Conservation (phyloP, 257 asterid genomes). For the Salvia miltiorrhiza region DNA sequence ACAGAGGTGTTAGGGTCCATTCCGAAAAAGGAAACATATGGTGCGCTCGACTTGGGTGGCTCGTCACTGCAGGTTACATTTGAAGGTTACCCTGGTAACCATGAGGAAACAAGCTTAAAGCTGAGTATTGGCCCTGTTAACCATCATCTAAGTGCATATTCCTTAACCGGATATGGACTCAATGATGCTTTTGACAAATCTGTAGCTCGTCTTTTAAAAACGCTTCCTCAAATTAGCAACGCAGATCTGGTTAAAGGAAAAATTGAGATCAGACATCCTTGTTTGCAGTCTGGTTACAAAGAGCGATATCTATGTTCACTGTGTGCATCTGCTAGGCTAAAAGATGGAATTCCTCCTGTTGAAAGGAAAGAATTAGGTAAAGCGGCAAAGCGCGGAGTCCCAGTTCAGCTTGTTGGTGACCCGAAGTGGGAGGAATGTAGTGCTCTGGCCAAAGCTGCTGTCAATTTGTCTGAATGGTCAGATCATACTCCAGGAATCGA, state of each 20-base stretch:
- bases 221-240: conserved; percentile 48
- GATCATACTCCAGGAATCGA: conserved; percentile 52
- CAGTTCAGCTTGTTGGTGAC: conserved; percentile 62
- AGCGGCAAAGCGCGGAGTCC: conserved; percentile 50
- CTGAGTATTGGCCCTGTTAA: conserved; percentile 74
- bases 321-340: conserved; percentile 48
- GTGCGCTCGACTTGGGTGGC: conserved; percentile 98
- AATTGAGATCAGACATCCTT: conserved; percentile 77
- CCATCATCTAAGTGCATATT: conserved; percentile 86
- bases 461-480: conserved; percentile 86
- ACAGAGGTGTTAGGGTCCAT: conserved; percentile 65
- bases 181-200: conserved; percentile 98
- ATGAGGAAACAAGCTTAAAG: conserved; percentile 60
- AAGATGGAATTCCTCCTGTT: conserved; percentile 47
- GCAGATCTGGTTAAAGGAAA: conserved; percentile 56
- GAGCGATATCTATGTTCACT: conserved; percentile 63
- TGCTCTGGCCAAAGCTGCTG: conserved; percentile 68
- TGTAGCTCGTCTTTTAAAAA: conserved; percentile 64
- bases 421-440: conserved; percentile 93
- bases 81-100: conserved; percentile 48
- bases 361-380: conserved; percentile 38
- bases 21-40: conserved; percentile 76
- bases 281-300: conserved; percentile 82
- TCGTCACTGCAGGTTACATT: conserved; percentile 94
- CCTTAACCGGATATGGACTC: conserved; percentile 89